Evolutionary conservation across 176 grass and related monocot genomes (phyloP), one percentile per base, ranked within the genome.

Genomic region (Ensete glaucum): DNA sequence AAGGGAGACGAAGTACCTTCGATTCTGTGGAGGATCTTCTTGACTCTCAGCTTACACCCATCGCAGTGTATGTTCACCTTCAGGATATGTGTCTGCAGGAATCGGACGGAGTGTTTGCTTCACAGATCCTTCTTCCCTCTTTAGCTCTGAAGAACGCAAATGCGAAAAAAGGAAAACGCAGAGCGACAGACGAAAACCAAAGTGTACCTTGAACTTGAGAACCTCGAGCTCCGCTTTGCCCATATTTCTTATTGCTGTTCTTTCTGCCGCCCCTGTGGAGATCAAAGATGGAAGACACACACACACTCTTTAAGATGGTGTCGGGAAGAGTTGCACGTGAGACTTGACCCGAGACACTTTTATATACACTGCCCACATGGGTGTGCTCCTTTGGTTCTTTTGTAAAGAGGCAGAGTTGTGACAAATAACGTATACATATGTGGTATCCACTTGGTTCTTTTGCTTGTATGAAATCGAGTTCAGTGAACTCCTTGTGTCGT

Each of bases 51-150:
- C 87, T 71, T 94, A 77, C 95, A 99, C 9, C 95, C 95, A 67
- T 99, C 90, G 54, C 95, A 99, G 82, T 99, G 90, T 87, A 99
- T 91, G 86, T 89, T 94, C 85, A 99, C 95, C 78, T 79, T 94
- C 24, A 99, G 79, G 6, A 85, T 76, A 81, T 94, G 84, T 59
- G 89, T 99, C 95, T 99, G 84, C 88, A 82, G 81, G 59, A 52
- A 77, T 52, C 24, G 73, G 54, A n/a, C 52, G 67, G 57, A 22
- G 17, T 8, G 20, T 76, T 63, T 63, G 56, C 25, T 26, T 48
- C 81, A 6, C 82, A 71, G 69, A 23, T 1, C 1, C 1, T 54
- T 76, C 1, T 43, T 43, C 34, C 34, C 34, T 43, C 34, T 43
- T 43, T 43, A 25, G 24, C 73, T 5, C 23, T 59, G 59, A 9